Evolutionary conservation across 2,329 filamentous ascomycete species (phyloP), one percentile per base, ranked within the genome.

Genomic region (Epichloe typhina): DNA sequence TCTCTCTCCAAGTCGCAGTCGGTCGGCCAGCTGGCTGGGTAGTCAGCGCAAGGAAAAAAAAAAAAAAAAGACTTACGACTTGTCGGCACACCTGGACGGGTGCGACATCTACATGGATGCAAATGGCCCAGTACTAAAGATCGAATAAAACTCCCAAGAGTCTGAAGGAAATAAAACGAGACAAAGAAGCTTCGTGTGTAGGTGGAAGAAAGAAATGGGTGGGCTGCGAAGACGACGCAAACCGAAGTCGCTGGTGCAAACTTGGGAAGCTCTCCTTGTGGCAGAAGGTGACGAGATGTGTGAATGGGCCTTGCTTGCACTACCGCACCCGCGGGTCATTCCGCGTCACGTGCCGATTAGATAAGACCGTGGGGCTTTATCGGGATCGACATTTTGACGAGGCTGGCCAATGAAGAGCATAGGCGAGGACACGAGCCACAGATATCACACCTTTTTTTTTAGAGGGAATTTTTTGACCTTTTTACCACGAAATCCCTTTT

Each of bases 91-190:
- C 58, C 62, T 60, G 56, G 57, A 55, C 59, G 59, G 54, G 54
- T 55, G 55, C 50, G 53, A 57, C 47, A 62, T 64, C 63, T 66
- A 67, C 65, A 68, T 68, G 64, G 62, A 66, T 61, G 58, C 62
- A 56, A 46, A 44, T 47, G 38, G 42, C 50, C 49, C 31, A 50
- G 46, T 39, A 49, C 50, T 42, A 31, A 51, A 46, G 33, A 47
- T 37, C 4, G 41, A 31, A 15, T 8, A 5, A 35, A 21, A 48
- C 26, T 36, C n/a, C n/a, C 13, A 31, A 41, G 45, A 40, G 38
- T 39, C 26, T 9, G n/a, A 21, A 37, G 15, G 42, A 15, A 37
- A 43, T 7, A 36, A 37, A 31, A 39, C 36, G 26, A 12, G 43
- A 15, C 7, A 39, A 23, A 23, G 17, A n/a, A 35, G 17, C 7